These are phyloP conservation scores for Eimeria praecox DNA, from an alignment of 169 alveolate species.

Conservation along the genomic window DNA sequence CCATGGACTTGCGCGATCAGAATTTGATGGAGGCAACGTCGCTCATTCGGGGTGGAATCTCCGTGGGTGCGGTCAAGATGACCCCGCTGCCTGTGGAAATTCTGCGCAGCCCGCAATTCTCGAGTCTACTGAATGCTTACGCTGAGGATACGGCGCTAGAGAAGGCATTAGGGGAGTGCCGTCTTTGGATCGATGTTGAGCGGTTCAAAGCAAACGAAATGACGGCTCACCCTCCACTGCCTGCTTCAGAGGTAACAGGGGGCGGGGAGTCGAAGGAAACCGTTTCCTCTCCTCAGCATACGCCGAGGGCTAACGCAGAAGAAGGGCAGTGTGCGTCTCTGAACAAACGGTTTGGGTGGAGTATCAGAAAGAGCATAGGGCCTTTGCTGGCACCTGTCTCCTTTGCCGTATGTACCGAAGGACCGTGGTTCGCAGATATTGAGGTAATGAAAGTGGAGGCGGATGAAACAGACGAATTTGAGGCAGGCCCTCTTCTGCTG, in stretches of 20 bases:
- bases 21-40: constrained; percentile 5
- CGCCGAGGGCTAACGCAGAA: neutral
- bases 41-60: neutral
- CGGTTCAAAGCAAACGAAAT: neutral
- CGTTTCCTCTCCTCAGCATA: neutral
- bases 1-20: constrained; percentile 12
- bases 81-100: constrained; percentile 3
- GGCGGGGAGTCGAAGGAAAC: neutral
- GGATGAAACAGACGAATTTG: neutral
- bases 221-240: neutral
- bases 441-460: neutral
- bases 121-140: constrained; percentile 27
- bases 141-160: constrained; percentile 23
- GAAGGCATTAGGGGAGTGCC: constrained; percentile 39
- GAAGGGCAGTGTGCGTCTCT: constrained; percentile 12
- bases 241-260: neutral
- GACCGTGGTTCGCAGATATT: constrained; percentile 53
- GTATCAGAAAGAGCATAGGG: neutral
- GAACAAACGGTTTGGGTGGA: constrained; percentile 41
- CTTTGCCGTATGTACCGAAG: constrained; percentile 9
- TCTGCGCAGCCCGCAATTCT: constrained; percentile 49
- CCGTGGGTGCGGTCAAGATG: neutral
- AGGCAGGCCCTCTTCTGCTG: neutral
- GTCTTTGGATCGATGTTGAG: constrained; percentile 41
- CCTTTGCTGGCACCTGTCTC: neutral